Base-by-base conservation (phyloP, 768 basidiomycete species). In the Agaricus bisporus region DNA sequence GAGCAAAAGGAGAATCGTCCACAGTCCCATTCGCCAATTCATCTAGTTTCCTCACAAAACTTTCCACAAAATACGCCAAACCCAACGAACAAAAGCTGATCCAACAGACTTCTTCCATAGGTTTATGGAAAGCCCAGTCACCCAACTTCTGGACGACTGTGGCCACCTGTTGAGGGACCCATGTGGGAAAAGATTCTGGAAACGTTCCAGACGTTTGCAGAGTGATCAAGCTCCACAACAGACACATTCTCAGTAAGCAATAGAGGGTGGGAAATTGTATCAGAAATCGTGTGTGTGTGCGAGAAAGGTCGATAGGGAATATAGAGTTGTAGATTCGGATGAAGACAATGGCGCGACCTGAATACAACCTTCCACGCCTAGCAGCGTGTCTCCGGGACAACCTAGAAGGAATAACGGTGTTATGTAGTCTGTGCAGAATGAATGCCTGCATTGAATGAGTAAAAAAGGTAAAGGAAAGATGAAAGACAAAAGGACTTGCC, bases 381-480 rank as follows among this genome's bases (percentile, higher is more conserved):
- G 50, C 51, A 20, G 55, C 51, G 1, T 55, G 38, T 28, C 53
- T 46, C 41, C 56, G 41, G 17, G 67, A 61, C 12, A 67, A 66
- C 2, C 79, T 78, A 35, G 84, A 78, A 11, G 88, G 88, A 0
- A 87, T 80, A 42, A 89, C 82, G 41, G 88, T 79, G 63, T 90
- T 83, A 60, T 89, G 88, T 54, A 91, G 85, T 26, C 88, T 78
- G 59, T 90, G 85, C 54, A 89, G 67, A 26, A 90, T 62, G 45
- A 91, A 67, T 11, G 81, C 84, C 86, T 88, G 59, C 3, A 18
- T n/a, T 26, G 14, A 12, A 45, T 17, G 28, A 48, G 48, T n/a
- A n/a, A n/a, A 46, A 29, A 18, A 20, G 48, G 26, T 29, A 10
- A 43, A 25, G 12, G 49, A 29, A 38, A 35, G 7, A 46, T 28